Percentiles rank a stretch among this genome's conserved stretches.
phyloP scores from a whole-genome alignment of 139 green algal genomes.

The Ulvella scutata region DNA sequence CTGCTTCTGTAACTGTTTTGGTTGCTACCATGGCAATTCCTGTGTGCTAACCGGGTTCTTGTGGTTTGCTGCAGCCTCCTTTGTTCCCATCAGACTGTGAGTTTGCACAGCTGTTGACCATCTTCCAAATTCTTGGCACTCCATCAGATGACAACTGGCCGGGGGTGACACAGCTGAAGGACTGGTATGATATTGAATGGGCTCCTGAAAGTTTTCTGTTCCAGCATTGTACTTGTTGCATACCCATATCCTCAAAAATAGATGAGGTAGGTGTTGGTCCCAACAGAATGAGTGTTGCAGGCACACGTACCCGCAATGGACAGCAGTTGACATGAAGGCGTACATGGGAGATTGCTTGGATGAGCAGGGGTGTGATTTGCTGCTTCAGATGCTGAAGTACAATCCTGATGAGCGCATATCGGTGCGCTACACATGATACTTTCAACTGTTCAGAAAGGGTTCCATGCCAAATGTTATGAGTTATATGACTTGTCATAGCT shows the following conservation, averaged over 20 bases:
- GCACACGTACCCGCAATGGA: conserved; percentile 48
- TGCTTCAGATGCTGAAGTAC: conserved; percentile 54
- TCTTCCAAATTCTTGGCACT: conserved; percentile 48
- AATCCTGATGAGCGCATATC: conserved; percentile 62
- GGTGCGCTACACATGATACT: too few relatives aligned
- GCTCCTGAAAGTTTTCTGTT: not conserved
- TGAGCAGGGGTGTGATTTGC: conserved; percentile 54
- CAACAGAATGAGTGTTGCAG: conserved; percentile 11
- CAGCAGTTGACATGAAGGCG: conserved; percentile 27
- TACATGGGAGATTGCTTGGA: conserved; percentile 64
- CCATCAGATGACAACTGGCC: conserved; percentile 34
- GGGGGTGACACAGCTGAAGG: conserved; percentile 15
- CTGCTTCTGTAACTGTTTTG: conserved; percentile 6
- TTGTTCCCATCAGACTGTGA: conserved; percentile 76
- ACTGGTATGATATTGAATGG: not conserved
- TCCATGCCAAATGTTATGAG: too few relatives aligned
- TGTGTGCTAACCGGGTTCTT: not conserved
- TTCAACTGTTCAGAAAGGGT: too few relatives aligned
- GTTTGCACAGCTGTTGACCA: conserved; percentile 39
- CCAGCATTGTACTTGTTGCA: not conserved
- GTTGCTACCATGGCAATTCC: not conserved
- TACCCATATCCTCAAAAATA: not conserved
- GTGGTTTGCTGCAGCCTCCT: conserved; percentile 32
- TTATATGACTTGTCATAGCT: too few relatives aligned
- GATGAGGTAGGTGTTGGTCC: not conserved